phyloP scores from a whole-genome alignment of 176 grass and related monocot genomes.

The Zizania latifolia region DNA sequence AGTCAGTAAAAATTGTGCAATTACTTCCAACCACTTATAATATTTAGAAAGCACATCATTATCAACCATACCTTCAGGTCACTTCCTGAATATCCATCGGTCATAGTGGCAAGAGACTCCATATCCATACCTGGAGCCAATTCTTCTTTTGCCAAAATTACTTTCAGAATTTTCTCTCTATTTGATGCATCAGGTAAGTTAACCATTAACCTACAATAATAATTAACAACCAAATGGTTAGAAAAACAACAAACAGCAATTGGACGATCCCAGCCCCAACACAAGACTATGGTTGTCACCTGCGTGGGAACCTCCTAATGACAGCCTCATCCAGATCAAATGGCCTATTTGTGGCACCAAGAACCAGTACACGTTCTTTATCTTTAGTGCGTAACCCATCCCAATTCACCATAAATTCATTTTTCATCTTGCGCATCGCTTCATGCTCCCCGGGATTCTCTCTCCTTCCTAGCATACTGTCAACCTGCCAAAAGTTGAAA shows the following conservation, averaged over 20 bases:
- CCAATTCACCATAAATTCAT: slow-evolving; percentile 89
- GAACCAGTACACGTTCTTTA: slow-evolving; percentile 64
- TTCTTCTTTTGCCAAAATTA: slow-evolving; percentile 62
- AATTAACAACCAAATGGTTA: no score
- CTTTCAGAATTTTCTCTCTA: slow-evolving; percentile 66
- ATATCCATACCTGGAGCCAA: slow-evolving; percentile 50
- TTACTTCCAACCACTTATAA: no score
- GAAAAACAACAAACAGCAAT: no score
- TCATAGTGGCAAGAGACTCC: slow-evolving; percentile 55
- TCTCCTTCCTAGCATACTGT: slow-evolving; percentile 72
- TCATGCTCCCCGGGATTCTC: slow-evolving; percentile 42
- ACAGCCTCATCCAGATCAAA: slow-evolving; percentile 89
- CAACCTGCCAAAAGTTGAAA: slow-evolving; percentile 42
- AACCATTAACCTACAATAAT: slow-evolving; percentile 69
- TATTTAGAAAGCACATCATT: not conserved
- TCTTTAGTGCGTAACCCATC: slow-evolving; percentile 77
- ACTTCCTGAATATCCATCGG: slow-evolving; percentile 81
- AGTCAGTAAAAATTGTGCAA: no score
- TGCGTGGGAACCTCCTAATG: slow-evolving; percentile 76
- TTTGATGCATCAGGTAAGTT: slow-evolving; percentile 66
- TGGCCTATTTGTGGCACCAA: slow-evolving; percentile 81
- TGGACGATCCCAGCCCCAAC: no score
- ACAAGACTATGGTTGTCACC: no score
- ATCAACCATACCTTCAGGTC: slow-evolving; percentile 66
- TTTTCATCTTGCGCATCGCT: slow-evolving; percentile 62